Base-by-base conservation (phyloP, 441 rosid genomes). In the Adansonia madagascariensis region DNA sequence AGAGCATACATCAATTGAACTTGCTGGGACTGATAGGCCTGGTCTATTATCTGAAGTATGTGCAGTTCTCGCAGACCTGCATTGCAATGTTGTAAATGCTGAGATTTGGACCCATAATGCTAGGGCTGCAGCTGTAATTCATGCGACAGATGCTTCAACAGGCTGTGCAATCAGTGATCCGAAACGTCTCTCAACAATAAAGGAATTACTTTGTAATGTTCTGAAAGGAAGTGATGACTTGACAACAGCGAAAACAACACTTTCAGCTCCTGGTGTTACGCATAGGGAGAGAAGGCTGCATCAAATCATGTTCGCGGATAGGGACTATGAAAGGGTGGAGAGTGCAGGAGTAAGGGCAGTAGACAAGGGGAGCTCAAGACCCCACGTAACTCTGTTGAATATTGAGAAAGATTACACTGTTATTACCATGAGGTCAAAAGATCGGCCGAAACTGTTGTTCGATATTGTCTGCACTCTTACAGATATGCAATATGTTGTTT, bases 71-170 rank as follows among this genome's bases (percentile, higher is more conserved):
- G 75, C 97, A 0, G 94, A 88, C 83, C 97, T 92, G 73, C 86
- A 80, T 62, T 94, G 97, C 85, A 94, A 90, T 71, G 94, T 94
- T 63, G 91, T 89, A 15, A 89, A 88, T 83, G 98, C 97, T 59
- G 98, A 92, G 86, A 89, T 94, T 81, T 94, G 98, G 98, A 94
- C 98, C 27, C 98, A 94, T 87, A 94, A 94, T 79, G 84, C 85
- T 22, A 87, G 98, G 83, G 98, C 98, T 66, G 98, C 98, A 1
- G 97, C 98, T 10, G 97, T 94, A 44, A 90, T 90, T 75, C 93
- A 89, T 78, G 95, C 91, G 79, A 94, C 91, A 6, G 97, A 94
- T 78, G 82, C 80, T 77, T 81, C 82, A 50, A 89, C 95, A 20
- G 85, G 88, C 8, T 74, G 81, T 24, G 93, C 97, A 24, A 85